Evolutionary conservation across 2,329 filamentous ascomycete species (phyloP).

Genomic region (Hymenoscyphus salicellus): DNA sequence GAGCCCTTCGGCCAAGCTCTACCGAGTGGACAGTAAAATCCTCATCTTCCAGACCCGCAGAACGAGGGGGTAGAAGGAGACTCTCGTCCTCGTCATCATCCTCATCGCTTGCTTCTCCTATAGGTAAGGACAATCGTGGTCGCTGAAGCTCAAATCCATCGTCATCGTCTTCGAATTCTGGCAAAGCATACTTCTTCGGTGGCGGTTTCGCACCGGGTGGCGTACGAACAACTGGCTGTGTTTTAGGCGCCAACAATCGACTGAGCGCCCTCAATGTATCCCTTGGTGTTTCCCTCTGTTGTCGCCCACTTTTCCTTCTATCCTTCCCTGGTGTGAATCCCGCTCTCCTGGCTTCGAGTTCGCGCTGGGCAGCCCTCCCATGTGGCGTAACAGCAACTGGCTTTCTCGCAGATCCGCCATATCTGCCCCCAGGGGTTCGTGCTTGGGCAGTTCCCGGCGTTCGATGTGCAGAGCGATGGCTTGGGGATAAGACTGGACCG

Average conservation of each 20-base stretch:
- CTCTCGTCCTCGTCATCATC: slow-evolving; percentile 48
- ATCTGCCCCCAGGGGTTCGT: slow-evolving; percentile 29
- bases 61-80: slow-evolving; percentile 52
- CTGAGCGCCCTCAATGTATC: slow-evolving; percentile 54
- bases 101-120: slow-evolving; percentile 53
- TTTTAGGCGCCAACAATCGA: slow-evolving; percentile 49
- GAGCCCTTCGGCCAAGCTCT: slow-evolving; percentile 55
- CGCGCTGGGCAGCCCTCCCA: slow-evolving; percentile 56
- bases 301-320: slow-evolving; percentile 55
- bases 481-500: slow-evolving; percentile 27
- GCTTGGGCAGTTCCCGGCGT: slow-evolving; percentile 27
- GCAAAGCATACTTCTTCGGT: slow-evolving; percentile 22
- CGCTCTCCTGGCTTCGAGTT: slow-evolving; percentile 57
- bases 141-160: slow-evolving; percentile 44
- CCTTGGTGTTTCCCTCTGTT: slow-evolving; percentile 55
- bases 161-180: slow-evolving; percentile 35
- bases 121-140: slow-evolving; percentile 55
- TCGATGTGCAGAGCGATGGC: slow-evolving; percentile 26
- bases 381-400: slow-evolving; percentile 50
- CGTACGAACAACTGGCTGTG: slow-evolving; percentile 31
- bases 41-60: slow-evolving; percentile 54
- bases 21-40: slow-evolving; percentile 58
- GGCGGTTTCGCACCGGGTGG: slow-evolving; percentile 23
- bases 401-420: slow-evolving; percentile 29
- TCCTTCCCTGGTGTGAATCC: slow-evolving; percentile 60